Evolutionary conservation across 2,329 filamentous ascomycete species (phyloP).

Genomic region (Ophiocordyceps sinensis): DNA sequence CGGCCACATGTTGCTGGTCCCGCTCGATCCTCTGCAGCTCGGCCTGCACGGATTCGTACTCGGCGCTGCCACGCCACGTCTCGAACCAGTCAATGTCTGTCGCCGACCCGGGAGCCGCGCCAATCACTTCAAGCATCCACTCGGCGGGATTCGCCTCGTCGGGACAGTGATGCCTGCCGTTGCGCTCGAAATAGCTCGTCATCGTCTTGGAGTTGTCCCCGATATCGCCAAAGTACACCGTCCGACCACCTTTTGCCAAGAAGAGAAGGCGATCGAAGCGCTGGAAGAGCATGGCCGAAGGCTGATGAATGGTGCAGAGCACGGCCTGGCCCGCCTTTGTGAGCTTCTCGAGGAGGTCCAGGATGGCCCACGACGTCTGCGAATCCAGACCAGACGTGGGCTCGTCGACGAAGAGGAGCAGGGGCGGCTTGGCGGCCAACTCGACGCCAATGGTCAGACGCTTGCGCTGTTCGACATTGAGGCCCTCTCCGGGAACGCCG

Average conservation of each 20-base stretch:
- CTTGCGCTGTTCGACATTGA: conserved; percentile 57
- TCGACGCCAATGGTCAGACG: conserved; percentile 94
- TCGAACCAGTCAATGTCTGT: conserved; percentile 52
- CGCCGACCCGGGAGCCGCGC: conserved; percentile 47
- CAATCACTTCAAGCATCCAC: conserved; percentile 56
- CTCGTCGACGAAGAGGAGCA: conserved; percentile 87
- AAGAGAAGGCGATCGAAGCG: conserved; percentile 75
- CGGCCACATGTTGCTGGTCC: conserved; percentile 21
- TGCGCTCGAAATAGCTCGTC: conserved; percentile 62
- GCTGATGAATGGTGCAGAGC: conserved; percentile 95
- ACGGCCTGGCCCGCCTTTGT: conserved; percentile 83
- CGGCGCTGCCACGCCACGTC: conserved; percentile 43
- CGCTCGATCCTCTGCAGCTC: conserved; percentile 44
- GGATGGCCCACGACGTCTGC: conserved; percentile 87
- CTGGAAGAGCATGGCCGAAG: conserved; percentile 90
- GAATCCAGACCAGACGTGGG: conserved; percentile 88
- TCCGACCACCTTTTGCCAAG: conserved; percentile 59
- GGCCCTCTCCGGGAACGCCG: conserved; percentile 77
- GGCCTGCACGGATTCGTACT: conserved; percentile 38
- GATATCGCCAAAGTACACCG: conserved; percentile 71
- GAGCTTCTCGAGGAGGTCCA: conserved; percentile 76
- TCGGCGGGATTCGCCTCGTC: conserved; percentile 64
- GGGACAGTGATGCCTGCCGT: conserved; percentile 52
- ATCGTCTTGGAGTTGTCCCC: conserved; percentile 55
- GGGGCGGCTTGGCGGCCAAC: conserved; percentile 76